Evolutionary conservation across 345 rosid genomes (phyloP), one percentile per base, ranked within the genome.

Genomic region (Arabidopsis arenosa): DNA sequence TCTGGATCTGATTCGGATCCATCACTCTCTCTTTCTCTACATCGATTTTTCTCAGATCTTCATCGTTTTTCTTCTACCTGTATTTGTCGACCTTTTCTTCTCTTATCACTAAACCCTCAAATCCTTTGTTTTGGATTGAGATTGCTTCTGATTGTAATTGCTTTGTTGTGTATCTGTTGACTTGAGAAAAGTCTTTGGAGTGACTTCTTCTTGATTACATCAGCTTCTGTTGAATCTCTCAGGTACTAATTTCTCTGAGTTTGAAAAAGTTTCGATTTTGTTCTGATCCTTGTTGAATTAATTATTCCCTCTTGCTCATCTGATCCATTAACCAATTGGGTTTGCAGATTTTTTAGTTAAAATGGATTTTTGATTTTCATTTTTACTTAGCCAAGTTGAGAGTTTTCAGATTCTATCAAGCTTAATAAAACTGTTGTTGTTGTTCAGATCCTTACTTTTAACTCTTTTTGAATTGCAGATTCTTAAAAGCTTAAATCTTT

Each of bases 1-100:
- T 28, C 44, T 62, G 70, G 75, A 76, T 76, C 80, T 76, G 65
- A 43, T 76, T 53, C 57, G 4, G 45, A 65, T 74, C 59, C n/a
- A 21, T 65, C 57, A 3, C 21, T 67, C 37, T 59, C 43, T 67
- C 48, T 39, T 28, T 49, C 37, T 40, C 17, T 11, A 14, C 47
- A 12, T 32, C 62, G 47, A 68, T 68, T 55, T 28, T 52, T 39
- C 33, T 39, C 33, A 60, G 79, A 75, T 76, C 80, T 57, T 47
- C 6, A 15, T 65, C 4, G 0, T 47, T 30, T 3, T 49, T 8
- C 23, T 32, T 33, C 2, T 11, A 18, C 55, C 17, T 63, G 44
- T 63, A n/a, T 13, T 36, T 10, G 26, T 43, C 17, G 60, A 37
- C 49, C 56, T 41, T 51, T 48, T 66, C 45, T 23, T 47, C 61